phyloP scores from a whole-genome alignment of 169 alveolate species.

The Perkinsus chesapeaki region DNA sequence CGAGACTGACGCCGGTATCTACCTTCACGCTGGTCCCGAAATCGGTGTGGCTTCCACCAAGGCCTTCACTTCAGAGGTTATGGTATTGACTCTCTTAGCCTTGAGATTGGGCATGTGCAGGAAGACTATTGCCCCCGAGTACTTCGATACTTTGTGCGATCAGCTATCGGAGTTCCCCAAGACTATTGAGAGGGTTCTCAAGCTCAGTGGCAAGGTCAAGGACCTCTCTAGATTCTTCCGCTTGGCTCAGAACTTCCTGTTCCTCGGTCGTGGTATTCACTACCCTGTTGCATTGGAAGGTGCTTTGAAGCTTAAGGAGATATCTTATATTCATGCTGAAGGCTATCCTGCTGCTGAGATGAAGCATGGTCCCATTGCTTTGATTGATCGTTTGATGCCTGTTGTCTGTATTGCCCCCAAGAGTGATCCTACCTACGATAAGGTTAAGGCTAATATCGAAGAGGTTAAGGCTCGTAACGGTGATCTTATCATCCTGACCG shows the following conservation, averaged over 20 bases:
- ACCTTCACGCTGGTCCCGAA: constrained; percentile 91
- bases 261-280: constrained; percentile 78
- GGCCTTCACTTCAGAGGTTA: constrained; percentile 81
- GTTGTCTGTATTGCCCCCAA: constrained; percentile 23
- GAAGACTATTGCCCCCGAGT: not conserved
- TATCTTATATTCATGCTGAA: constrained; percentile 90
- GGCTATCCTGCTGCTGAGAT: constrained; percentile 89
- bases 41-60: constrained; percentile 93
- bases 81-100: constrained; percentile 68
- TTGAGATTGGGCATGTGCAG: constrained; percentile 65
- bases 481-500: constrained; percentile 77
- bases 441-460: constrained; percentile 49
- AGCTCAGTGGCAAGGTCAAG: not conserved
- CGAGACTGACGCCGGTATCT: constrained; percentile 69
- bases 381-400: constrained; percentile 58
- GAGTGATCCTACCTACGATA: constrained; percentile 9
- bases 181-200: not conserved
- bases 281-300: constrained; percentile 92
- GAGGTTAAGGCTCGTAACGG: constrained; percentile 90
- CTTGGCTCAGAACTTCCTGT: constrained; percentile 18
- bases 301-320: constrained; percentile 91
- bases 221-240: not conserved
- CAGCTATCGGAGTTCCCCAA: not conserved
- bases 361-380: constrained; percentile 92
- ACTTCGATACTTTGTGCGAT: not conserved